A percentile compares a stretch with the other conserved stretches of the same genome.
These are phyloP conservation scores for Entomortierella beljakovae DNA, from an alignment of 192 early-diverging fungal species.

Conservation along the genomic window DNA sequence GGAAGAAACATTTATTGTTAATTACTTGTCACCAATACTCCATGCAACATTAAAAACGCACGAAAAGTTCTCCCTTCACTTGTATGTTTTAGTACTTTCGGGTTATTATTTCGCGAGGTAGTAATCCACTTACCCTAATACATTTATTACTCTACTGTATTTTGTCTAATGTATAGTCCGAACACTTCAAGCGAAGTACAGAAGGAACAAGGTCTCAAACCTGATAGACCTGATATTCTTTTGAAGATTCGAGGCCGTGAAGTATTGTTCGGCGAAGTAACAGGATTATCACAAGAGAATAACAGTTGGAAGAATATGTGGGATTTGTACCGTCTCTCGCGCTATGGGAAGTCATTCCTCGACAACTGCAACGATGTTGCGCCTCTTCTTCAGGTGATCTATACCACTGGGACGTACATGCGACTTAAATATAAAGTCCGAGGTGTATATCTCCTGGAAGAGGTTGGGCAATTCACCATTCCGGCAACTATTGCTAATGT, in stretches of 20 bases:
- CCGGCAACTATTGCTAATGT: slow-evolving; percentile 18
- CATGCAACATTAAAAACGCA: too few species aligned
- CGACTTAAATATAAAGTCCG: background rate
- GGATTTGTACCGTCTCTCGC: slow-evolving; percentile 14
- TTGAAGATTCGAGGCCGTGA: slow-evolving; percentile 8
- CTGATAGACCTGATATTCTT: slow-evolving; percentile 27
- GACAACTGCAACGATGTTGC: slow-evolving; percentile 14
- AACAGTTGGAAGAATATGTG: slow-evolving; percentile 11
- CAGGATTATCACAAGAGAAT: slow-evolving; percentile 9
- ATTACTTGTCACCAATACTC: too few species aligned
- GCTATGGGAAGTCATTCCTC: slow-evolving; percentile 22
- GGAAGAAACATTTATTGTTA: too few species aligned
- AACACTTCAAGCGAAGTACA: slow-evolving; percentile 19
- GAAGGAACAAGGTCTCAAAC: slow-evolving; percentile 22
- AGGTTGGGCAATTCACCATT: slow-evolving; percentile 12
- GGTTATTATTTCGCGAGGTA: too few species aligned
- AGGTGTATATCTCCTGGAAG: slow-evolving; percentile 22
- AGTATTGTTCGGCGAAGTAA: slow-evolving; percentile 18
- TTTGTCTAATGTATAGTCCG: slow-evolving; percentile 11
- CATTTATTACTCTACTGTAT: too few species aligned
- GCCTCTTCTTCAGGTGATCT: slow-evolving; percentile 22
- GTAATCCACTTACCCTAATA: too few species aligned
- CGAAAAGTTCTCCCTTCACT: too few species aligned
- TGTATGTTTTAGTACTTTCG: too few species aligned
- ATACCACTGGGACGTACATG: slow-evolving; percentile 24